These are phyloP conservation scores for Fonsecaea erecta DNA, from an alignment of 2,329 filamentous ascomycete species.

Conservation along the genomic window DNA sequence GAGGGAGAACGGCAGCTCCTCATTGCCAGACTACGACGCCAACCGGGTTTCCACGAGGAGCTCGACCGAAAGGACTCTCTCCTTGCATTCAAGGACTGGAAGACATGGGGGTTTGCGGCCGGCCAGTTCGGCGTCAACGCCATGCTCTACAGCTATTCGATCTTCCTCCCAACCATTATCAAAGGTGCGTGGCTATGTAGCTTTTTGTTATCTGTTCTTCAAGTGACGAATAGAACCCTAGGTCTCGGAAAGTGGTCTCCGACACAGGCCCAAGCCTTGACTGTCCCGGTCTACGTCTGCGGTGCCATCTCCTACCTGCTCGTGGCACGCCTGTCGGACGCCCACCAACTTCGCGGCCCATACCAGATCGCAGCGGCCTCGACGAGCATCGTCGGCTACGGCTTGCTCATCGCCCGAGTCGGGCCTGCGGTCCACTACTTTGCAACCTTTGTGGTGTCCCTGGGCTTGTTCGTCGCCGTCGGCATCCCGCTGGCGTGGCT, in stretches of 20 bases:
- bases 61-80: constrained; percentile 67
- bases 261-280: constrained; percentile 72
- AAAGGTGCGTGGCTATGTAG: constrained; percentile 50
- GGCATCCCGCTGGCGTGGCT: constrained; percentile 61
- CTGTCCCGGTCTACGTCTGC: constrained; percentile 75
- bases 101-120: constrained; percentile 59
- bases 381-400: constrained; percentile 70
- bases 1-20: constrained; percentile 60
- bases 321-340: constrained; percentile 69
- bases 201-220: too few species aligned
- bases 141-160: constrained; percentile 75
- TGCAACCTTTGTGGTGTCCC: constrained; percentile 73
- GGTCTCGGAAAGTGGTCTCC: constrained; percentile 63
- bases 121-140: constrained; percentile 72
- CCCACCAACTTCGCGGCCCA: constrained; percentile 66
- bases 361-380: constrained; percentile 66
- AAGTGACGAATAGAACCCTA: too few species aligned
- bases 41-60: constrained; percentile 55
- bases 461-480: constrained; percentile 68
- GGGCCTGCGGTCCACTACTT: constrained; percentile 70
- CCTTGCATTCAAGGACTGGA: constrained; percentile 73
- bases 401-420: constrained; percentile 65
- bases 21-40: constrained; percentile 50
- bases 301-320: constrained; percentile 72
- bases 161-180: constrained; percentile 80